phyloP scores from a whole-genome alignment of 1,284 basidiomycete species.

The Exsudoporus floridanus region DNA sequence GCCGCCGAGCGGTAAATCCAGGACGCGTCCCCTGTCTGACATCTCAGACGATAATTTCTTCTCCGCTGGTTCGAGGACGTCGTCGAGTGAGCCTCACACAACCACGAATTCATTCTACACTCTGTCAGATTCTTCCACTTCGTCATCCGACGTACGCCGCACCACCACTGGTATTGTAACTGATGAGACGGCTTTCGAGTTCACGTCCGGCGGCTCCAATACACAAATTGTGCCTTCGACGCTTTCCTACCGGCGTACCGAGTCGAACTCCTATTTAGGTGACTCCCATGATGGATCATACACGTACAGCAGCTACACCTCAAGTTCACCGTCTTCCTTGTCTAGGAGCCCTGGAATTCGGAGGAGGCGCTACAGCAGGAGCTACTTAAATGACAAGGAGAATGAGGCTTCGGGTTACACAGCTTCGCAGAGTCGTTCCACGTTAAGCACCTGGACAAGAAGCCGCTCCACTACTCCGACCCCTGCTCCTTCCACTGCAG shows the following conservation, averaged over 20 bases:
- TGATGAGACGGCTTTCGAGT: constrained; percentile 39
- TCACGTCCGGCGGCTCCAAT: constrained; percentile 41
- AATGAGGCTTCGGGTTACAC: constrained; percentile 39
- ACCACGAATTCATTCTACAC: constrained; percentile 40
- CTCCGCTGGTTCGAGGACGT: constrained; percentile 44
- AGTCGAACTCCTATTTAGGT: constrained; percentile 56
- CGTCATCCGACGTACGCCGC: constrained; percentile 26
- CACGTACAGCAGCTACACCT: constrained; percentile 31
- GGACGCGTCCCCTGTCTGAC: constrained; percentile 41
- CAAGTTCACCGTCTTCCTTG: constrained; percentile 40
- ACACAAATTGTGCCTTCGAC: constrained; percentile 53
- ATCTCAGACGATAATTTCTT: constrained; percentile 61
- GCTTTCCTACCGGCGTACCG: constrained; percentile 53
- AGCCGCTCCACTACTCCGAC: constrained; percentile 34
- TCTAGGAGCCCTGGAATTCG: constrained; percentile 60
- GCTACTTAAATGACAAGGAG: constrained; percentile 53
- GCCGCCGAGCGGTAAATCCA: constrained; percentile 51
- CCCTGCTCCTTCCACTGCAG: constrained; percentile 27
- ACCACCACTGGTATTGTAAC: constrained; percentile 38
- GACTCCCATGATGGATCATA: constrained; percentile 52
- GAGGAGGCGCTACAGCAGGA: constrained; percentile 47
- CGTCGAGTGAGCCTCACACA: constrained; percentile 32
- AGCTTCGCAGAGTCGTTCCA: constrained; percentile 35
- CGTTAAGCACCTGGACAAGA: constrained; percentile 37
- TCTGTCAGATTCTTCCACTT: constrained; percentile 28